Evolutionary conservation across 176 grass and related monocot species (phyloP).

Genomic region (Calamus simplicifolius): DNA sequence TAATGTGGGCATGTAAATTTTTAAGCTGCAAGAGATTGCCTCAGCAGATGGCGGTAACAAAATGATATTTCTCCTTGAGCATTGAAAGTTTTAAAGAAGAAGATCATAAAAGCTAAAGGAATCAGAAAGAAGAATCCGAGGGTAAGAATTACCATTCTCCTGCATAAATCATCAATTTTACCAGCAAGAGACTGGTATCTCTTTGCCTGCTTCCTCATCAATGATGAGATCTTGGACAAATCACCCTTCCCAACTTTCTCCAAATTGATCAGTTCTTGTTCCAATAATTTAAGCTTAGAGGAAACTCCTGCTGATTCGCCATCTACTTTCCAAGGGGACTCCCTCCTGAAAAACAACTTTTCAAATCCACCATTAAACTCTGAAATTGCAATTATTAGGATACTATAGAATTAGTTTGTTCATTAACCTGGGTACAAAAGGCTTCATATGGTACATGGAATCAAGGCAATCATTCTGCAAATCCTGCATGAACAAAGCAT

Average conservation of each 20-base stretch:
- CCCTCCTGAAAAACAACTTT: slow-evolving; percentile 54
- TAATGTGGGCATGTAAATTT: no score
- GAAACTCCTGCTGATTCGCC: slow-evolving; percentile 83
- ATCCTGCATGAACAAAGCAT: slow-evolving; percentile 34
- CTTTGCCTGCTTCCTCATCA: slow-evolving; percentile 87
- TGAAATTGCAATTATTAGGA: neutral
- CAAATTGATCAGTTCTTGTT: slow-evolving; percentile 73
- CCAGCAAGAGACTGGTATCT: slow-evolving; percentile 89
- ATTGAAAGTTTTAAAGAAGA: no score
- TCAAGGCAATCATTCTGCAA: slow-evolving; percentile 56
- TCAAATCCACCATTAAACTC: slow-evolving; percentile 7
- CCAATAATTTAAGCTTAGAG: slow-evolving; percentile 69
- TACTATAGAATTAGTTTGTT: neutral
- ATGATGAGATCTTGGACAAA: slow-evolving; percentile 54
- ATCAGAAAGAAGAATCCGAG: no score
- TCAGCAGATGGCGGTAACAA: no score
- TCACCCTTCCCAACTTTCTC: slow-evolving; percentile 81
- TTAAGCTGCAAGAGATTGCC: no score
- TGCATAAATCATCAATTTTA: slow-evolving; percentile 92
- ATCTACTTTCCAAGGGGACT: slow-evolving; percentile 90
- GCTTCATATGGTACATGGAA: slow-evolving; percentile 54
- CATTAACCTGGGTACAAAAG: slow-evolving; percentile 61
- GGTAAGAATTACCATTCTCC: slow-evolving; percentile 63
- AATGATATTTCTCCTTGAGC: no score
- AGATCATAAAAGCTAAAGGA: no score